Evolutionary conservation across 2,329 filamentous ascomycete genomes (phyloP), one percentile per base, ranked within the genome.

Genomic region (Ascochyta clinopodiicola): DNA sequence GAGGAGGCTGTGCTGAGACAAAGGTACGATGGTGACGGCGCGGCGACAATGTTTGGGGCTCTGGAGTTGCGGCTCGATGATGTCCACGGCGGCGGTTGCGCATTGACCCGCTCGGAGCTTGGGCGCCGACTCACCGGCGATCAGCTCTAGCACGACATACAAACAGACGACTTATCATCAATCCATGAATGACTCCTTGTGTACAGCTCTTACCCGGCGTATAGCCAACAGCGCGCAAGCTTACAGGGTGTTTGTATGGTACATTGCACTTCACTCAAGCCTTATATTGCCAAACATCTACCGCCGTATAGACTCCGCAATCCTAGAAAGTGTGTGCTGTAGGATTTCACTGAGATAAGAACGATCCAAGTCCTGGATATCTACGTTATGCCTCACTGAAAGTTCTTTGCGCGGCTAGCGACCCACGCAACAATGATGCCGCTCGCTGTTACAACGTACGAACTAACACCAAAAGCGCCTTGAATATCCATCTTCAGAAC

Each of bases 401-500:
- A 13, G 6, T 25, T 48, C 19, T 48, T 40, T 6, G 36, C 45
- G 2, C 35, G 27, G 32, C 13, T 48, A 3, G 36, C 27, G 3
- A 40, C 17, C 45, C 37, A 40, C 2, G 45, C 36, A 1, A 48
- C 6, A 2, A 40, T 6, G 6, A 48, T 40, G 3, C 45, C 45
- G 17, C 37, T 48, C 5, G 29, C 36, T 2, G 36, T 40, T 2
- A 58, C 35, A 35, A 65, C 51, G 15, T 63, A 69, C 13, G 61
- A 59, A 6, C 52, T 59, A 0, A 68, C 56, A 5, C 63, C 65
- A 51, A 69, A 69, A 21, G 65, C 67, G 6, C 65, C 61, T 29
- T 71, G 65, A 6, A 70, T 25, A 40, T 70, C 66, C 50, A 56
- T 58, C 42, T 64, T 54, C 4, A 57, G 64, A 10, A 8, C 42